These are phyloP conservation scores for Gossypium aridum DNA, from an alignment of 441 rosid genomes.

Conservation along the genomic window DNA sequence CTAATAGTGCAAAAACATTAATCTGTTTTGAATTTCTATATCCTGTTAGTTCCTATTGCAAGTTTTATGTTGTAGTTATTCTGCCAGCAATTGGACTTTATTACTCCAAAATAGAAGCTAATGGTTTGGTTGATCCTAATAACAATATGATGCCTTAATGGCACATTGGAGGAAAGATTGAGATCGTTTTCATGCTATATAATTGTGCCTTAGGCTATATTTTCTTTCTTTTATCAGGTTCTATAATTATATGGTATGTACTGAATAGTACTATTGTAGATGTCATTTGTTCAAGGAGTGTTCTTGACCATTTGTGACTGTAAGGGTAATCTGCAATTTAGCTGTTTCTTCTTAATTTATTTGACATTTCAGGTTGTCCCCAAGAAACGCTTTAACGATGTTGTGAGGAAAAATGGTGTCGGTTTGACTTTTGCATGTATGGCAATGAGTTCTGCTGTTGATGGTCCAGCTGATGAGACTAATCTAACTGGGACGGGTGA, in stretches of 20 bases:
- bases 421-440: conserved; percentile 78
- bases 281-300: not conserved
- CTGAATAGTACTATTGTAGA: not conserved
- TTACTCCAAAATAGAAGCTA: not conserved
- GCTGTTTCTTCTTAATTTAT: not conserved
- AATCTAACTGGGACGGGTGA: conserved; percentile 77
- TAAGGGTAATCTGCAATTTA: not conserved
- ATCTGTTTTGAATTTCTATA: not conserved
- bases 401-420: conserved; percentile 60
- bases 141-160: not conserved
- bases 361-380: conserved; percentile 64
- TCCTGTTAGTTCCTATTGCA: not conserved
- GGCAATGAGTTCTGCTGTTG: conserved; percentile 74
- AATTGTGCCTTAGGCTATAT: not conserved
- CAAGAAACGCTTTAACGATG: conserved; percentile 51
- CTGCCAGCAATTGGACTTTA: not conserved
- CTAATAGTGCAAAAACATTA: not conserved
- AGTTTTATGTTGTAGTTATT: not conserved
- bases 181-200: not conserved
- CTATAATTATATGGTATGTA: not conserved
- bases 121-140: not conserved
- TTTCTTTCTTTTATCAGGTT: not conserved
- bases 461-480: conserved; percentile 74
- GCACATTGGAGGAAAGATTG: not conserved
- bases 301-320: not conserved